Evolutionary conservation across 164 flowering plant genomes (phyloP).

Genomic region (Houttuynia cordata): DNA sequence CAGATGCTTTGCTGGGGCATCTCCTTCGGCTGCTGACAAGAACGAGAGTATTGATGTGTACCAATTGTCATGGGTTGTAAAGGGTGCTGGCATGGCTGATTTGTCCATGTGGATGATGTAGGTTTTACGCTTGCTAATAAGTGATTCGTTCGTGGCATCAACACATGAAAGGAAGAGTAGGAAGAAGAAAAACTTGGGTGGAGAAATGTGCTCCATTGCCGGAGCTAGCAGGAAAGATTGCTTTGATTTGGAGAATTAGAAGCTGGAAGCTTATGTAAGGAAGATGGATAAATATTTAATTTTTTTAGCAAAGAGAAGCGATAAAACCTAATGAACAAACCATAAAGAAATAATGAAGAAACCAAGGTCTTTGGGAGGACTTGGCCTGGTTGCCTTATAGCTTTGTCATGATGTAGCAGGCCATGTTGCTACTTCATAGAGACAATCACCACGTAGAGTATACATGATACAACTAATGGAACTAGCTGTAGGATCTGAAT

Average conservation of each 20-base stretch:
- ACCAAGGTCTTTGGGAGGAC: no score
- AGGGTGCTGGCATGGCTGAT: conserved; percentile 5
- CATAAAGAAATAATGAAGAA: no score
- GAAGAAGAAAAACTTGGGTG: conserved; percentile 6
- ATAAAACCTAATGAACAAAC: no score
- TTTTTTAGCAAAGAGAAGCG: no score
- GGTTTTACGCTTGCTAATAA: neutral
- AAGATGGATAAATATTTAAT: no score
- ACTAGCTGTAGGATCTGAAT: no score
- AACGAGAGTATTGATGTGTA: conserved; percentile 2
- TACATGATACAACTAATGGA: no score
- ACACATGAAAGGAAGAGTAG: conserved; percentile 2
- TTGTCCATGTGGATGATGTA: conserved; percentile 2
- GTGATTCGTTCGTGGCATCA: neutral
- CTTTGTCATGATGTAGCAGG: no score
- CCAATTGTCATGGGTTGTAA: conserved; percentile 2
- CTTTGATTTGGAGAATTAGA: neutral
- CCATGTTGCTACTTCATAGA: no score
- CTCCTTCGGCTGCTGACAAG: neutral
- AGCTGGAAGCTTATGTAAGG: no score
- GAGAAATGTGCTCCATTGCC: neutral
- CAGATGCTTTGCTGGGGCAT: neutral
- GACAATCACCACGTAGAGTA: no score
- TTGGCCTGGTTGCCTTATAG: no score
- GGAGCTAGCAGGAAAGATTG: neutral